These are phyloP conservation scores for Talaromyces sp. DNA, from an alignment of 2,329 filamentous ascomycete species.

Conservation along the genomic window DNA sequence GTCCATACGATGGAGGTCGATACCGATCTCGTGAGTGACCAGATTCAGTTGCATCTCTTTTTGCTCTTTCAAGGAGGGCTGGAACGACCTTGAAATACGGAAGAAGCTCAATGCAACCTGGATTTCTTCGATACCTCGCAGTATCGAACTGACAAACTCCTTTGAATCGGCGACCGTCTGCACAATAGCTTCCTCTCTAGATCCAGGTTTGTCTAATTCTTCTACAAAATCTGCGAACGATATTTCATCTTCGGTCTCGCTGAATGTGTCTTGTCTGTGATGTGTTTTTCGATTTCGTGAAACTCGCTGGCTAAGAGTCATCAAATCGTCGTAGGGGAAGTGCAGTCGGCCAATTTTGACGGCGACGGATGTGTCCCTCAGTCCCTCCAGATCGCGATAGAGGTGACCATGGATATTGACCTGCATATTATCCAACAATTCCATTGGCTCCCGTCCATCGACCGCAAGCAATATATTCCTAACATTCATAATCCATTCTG, in stretches of 20 bases:
- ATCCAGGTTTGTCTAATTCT: slow-evolving; percentile 68
- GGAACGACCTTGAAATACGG: slow-evolving; percentile 76
- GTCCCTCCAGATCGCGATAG: slow-evolving; percentile 77
- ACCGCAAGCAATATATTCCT: slow-evolving; percentile 86
- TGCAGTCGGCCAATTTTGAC: slow-evolving; percentile 89
- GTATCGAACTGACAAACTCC: slow-evolving; percentile 83
- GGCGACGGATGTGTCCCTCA: slow-evolving; percentile 84
- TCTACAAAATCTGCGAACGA: slow-evolving; percentile 71
- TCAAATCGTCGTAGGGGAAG: slow-evolving; percentile 83
- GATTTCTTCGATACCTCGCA: slow-evolving; percentile 91
- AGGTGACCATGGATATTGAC: slow-evolving; percentile 90
- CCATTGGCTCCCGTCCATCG: slow-evolving; percentile 77
- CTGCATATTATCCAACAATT: slow-evolving; percentile 82
- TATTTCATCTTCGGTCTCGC: slow-evolving; percentile 55
- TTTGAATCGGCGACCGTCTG: slow-evolving; percentile 87
- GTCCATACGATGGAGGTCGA: slow-evolving; percentile 88
- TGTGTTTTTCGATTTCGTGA: slow-evolving; percentile 35
- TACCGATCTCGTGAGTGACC: slow-evolving; percentile 92
- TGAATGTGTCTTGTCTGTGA: slow-evolving; percentile 32
- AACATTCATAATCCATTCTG: slow-evolving; percentile 88
- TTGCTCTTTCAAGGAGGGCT: slow-evolving; percentile 63
- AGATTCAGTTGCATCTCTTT: slow-evolving; percentile 77
- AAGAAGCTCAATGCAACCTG: slow-evolving; percentile 93
- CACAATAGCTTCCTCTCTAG: slow-evolving; percentile 64
- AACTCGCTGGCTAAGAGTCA: slow-evolving; percentile 40